Base-by-base conservation (phyloP, 2,329 filamentous ascomycete species). In the Teratosphaeria gauchensis region DNA sequence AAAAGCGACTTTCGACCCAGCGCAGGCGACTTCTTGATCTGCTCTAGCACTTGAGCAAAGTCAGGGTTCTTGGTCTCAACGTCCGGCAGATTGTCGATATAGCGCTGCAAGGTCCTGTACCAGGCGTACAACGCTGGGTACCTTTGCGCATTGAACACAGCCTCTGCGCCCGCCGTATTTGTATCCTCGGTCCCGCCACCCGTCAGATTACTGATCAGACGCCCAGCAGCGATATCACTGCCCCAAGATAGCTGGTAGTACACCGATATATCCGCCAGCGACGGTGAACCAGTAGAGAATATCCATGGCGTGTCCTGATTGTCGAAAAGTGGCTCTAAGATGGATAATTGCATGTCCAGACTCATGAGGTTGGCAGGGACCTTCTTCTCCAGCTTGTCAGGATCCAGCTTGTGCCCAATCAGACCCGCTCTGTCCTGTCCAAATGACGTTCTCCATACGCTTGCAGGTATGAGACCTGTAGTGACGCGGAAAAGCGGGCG, bases 221-320 rank as follows among this genome's bases (percentile, higher is more conserved):
- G 64, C 0, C 74, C 74, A 4, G 63, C 63, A 1, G 73, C 69
- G 28, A 77, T 75, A 16, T 75, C 72, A 0, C 66, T 62, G 6
- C 71, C 75, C 75, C 75, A 77, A 0, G 66, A 56, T 0, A 76
- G 59, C 54, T 77, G 72, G 51, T 75, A 75, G 53, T 68, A 75
- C 12, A 76, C 12, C 8, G 69, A 67, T 1, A 76, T 58, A 61
- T 76, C 73, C 7, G 72, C 74, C 1, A 75, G 59, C 0, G 64
- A 68, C 0, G 75, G 75, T 6, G 63, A 63, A 1, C 56, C 30
- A 0, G 74, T 74, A 0, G 71, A 71, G 38, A 75, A 69, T 1
- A 71, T 61, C 73, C 74, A 77, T 0, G 62, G 65, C 21, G 63
- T 62, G n/a, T 66, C 63, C 2, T 64, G 60, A 2, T 62, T 61